phyloP scores from a whole-genome alignment of 2,329 filamentous ascomycete species.

The Botrytis squamosa region DNA sequence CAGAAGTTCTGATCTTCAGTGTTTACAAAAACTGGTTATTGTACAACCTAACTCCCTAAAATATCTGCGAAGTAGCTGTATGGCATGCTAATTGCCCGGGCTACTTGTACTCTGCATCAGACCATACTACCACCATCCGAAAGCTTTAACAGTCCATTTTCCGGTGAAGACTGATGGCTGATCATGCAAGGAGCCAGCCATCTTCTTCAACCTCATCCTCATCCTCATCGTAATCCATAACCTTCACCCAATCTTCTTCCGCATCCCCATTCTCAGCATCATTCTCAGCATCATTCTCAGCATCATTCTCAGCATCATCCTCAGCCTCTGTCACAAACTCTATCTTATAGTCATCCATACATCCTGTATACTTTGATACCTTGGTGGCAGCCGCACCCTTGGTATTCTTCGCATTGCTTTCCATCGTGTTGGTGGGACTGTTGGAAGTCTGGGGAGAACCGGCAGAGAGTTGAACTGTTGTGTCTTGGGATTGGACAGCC shows the following conservation, averaged over 20 bases:
- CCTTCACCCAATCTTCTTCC: not conserved
- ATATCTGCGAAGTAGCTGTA: not conserved
- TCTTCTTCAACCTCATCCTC: not conserved
- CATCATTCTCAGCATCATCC: too few species aligned
- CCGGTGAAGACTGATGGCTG: too few species aligned
- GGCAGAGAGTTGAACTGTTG: not conserved
- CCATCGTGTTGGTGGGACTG: not conserved
- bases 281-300: not conserved
- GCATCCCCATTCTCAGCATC: not conserved
- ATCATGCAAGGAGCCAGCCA: not conserved
- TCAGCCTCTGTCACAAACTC: not conserved
- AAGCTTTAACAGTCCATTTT: accelerated
- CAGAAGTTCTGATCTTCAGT: too few species aligned
- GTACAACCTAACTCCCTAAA: not conserved
- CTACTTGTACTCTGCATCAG: not conserved
- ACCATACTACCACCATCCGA: not conserved
- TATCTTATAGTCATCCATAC: not conserved
- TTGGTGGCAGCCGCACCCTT: not conserved
- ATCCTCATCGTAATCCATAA: not conserved
- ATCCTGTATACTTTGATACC: not conserved
- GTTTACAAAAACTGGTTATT: not conserved
- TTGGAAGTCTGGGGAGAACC: not conserved
- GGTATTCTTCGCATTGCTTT: not conserved
- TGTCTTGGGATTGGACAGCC: not conserved
- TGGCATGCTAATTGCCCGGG: too few species aligned